Evolutionary conservation across 164 flowering plant species (phyloP), one percentile per base, ranked within the genome.

Genomic region (Stephania cephalantha): DNA sequence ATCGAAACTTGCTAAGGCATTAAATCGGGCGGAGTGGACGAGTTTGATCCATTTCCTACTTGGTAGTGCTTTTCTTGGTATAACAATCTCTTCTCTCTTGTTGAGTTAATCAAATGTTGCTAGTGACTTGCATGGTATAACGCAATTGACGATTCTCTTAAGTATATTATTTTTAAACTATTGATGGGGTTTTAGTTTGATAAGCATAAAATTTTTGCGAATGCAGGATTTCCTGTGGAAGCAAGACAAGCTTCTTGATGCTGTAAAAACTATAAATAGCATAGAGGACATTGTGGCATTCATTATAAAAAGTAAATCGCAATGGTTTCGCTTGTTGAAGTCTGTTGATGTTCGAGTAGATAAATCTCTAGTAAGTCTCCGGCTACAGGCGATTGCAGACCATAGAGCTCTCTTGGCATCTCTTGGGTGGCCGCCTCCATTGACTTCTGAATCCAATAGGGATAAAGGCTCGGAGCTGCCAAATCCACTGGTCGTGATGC

Each of bases 341-440:
- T 82, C 91, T 78, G 96, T 90, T 75, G 93, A 91, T 80, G 31
- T 44, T 30, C 82, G 93, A 83, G 88, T 91, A 17, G 90, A 86
- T 75, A 83, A 85, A 72, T 71, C 77, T 20, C 61, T 88, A 73
- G 75, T 77, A 76, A 63, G 77, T 79, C 82, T 89, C 35, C 81
- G 91, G 69, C 81, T 85, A 9, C 87, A 87, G 79, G 84, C 84
- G 68, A 78, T 88, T 80, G 85, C 92, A 64, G 92, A 89, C 80
- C 86, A 91, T 61, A 83, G 92, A 61, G 69, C 80, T 70, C 86
- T 91, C 78, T 86, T 88, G 35, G 71, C 81, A 65, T 89, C 90
- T 71, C 69, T 91, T 15, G 90, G 91, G 73, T 91, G 96, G 96
- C 96, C 96, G 35, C 92, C 93, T 11, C 82, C 84, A 50, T 82